Base-by-base conservation (phyloP, 2,329 filamentous ascomycete species). In the Pseudogymnoascus verrucosus region DNA sequence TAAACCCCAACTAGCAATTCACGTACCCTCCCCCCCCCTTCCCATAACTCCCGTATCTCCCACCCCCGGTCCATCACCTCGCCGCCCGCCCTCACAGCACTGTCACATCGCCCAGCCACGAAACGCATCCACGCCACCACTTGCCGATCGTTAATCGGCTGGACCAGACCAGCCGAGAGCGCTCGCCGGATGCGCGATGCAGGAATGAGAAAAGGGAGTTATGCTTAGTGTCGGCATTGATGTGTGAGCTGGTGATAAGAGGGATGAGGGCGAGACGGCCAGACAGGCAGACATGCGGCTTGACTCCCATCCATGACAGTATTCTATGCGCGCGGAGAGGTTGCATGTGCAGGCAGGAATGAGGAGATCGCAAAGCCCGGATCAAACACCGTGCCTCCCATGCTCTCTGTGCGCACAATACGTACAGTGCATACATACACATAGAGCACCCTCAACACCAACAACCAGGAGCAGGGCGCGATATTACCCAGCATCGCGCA, bases 401-500 rank as follows among this genome's bases (percentile, higher is more conserved):
- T 54, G 44, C 26, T 4, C 23, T 54, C n/a, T 54, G 26, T 31
- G 2, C 28, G 28, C 28, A 31, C 28, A 31, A 31, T 54, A 54
- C 26, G 47, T 54, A 19, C 4, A 11, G n/a, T 31, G 47, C 47
- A 54, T 54, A 14, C 47, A 31, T 31, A 14, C 19, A 31, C 19
- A 28, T 31, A 19, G 8, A 12, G n/a, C 26, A 8, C 14, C 14
- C 28, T 11, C 31, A 34, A 6, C 8, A 31, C 7, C 47, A 54
- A n/a, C n/a, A 31, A 6, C 4, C 10, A 57, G 47, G 47, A 51
- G 26, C 4, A 28, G n/a, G n/a, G 14, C 8, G 26, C 47, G 26
- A 57, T 57, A 57, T 57, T 57, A 34, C 47, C 26, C 10, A 57
- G 26, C 47, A 57, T 57, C n/a, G 47, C 26, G 47, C 47, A 57